A percentile compares a stretch with the other conserved stretches of the same genome.
These are phyloP conservation scores for Hirsutella rhossiliensis DNA, from an alignment of 2,329 filamentous ascomycete species.

Conservation along the genomic window DNA sequence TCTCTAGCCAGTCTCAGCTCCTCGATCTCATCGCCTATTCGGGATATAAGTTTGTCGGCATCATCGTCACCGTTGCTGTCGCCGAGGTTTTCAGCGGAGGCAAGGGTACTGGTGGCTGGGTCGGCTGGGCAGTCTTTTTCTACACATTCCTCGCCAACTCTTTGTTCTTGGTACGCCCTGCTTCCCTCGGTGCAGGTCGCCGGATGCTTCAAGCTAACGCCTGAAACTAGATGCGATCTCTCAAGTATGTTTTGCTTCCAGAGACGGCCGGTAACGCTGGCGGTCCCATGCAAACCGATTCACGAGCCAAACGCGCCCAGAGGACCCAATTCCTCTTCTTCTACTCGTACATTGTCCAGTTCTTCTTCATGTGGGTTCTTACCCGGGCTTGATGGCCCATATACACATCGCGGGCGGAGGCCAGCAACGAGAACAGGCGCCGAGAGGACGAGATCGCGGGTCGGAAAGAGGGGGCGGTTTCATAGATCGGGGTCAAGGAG, in stretches of 20 bases:
- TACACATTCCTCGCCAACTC: slow-evolving; percentile 94
- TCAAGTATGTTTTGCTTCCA: slow-evolving; percentile 91
- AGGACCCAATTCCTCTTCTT: slow-evolving; percentile 86
- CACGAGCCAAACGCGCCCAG: slow-evolving; percentile 73
- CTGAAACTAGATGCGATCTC: slow-evolving; percentile 61
- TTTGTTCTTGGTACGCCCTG: slow-evolving; percentile 70
- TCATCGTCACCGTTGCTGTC: slow-evolving; percentile 76
- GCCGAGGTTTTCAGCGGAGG: slow-evolving; percentile 69
- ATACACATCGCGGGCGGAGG: no score
- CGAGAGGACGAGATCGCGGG: no score
- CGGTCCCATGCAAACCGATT: slow-evolving; percentile 57
- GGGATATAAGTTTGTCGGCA: slow-evolving; percentile 97
- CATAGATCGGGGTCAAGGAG: no score
- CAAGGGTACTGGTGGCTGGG: slow-evolving; percentile 74
- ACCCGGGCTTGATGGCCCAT: slow-evolving; percentile 25
- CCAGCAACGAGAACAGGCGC: no score
- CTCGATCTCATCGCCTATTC: slow-evolving; percentile 92
- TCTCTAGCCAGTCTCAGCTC: slow-evolving; percentile 87
- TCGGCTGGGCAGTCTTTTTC: slow-evolving; percentile 77
- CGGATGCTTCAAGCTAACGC: slow-evolving; percentile 6
- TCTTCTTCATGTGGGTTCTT: slow-evolving; percentile 83
- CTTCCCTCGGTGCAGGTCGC: background rate
- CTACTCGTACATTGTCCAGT: slow-evolving; percentile 89
- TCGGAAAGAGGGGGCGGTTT: no score
- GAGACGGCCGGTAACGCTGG: slow-evolving; percentile 59